Evolutionary conservation across 192 early-diverging fungal genomes (phyloP).

Genomic region (Podila epicladia): DNA sequence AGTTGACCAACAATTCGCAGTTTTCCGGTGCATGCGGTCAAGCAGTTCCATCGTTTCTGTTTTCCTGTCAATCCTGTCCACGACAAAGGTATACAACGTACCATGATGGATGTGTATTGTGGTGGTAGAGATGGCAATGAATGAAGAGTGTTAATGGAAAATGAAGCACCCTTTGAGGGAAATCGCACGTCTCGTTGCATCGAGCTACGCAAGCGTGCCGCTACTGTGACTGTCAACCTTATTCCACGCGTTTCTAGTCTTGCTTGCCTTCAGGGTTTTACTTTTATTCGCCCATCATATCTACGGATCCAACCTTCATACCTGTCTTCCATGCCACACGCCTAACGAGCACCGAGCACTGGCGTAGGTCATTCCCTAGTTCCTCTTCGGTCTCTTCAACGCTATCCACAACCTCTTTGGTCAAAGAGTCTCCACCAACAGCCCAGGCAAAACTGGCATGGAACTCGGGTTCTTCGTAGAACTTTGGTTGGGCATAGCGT

Average conservation of each 20-base stretch:
- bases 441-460: slow-evolving; percentile 51
- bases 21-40: too few relatives aligned
- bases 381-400: slow-evolving; percentile 15
- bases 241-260: neutral
- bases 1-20: too few relatives aligned
- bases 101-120: neutral
- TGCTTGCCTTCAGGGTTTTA: neutral
- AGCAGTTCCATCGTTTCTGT: too few relatives aligned
- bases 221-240: slow-evolving; percentile 10
- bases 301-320: slow-evolving; percentile 26
- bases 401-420: neutral
- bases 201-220: neutral
- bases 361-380: slow-evolving; percentile 20
- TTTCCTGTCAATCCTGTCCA: too few relatives aligned
- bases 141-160: neutral
- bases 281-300: slow-evolving; percentile 3
- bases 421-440: slow-evolving; percentile 26
- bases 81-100: too few relatives aligned
- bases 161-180: neutral
- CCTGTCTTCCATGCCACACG: slow-evolving; percentile 37
- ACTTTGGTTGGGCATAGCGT: slow-evolving; percentile 33
- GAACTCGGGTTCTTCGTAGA: slow-evolving; percentile 34
- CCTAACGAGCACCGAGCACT: slow-evolving; percentile 15
- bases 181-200: too few relatives aligned
- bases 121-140: neutral